Evolutionary conservation across 495 filamentous ascomycete species (phyloP).

Genomic region (Daldinia grandis): DNA sequence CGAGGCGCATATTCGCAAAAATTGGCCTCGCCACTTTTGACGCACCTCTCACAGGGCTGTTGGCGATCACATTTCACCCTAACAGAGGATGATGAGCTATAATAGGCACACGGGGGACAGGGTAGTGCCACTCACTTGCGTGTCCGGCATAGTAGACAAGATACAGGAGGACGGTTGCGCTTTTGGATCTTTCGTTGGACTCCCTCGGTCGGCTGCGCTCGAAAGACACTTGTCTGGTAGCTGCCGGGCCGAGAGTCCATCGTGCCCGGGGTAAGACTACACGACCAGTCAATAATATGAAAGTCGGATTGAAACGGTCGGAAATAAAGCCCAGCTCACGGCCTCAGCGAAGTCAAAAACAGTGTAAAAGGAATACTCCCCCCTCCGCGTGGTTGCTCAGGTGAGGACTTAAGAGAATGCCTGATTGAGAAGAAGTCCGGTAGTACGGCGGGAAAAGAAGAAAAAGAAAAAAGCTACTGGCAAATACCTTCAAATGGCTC

Average conservation of each 20-base stretch:
- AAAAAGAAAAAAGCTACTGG: conserved; percentile 7
- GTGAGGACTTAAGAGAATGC: conserved; percentile 37
- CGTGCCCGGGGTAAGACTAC: conserved; percentile 16
- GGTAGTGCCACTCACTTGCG: conserved; percentile 48
- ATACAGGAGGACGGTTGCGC: conserved; percentile 53
- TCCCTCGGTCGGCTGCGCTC: conserved; percentile 46
- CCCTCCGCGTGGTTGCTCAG: conserved; percentile 16
- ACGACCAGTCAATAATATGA: not conserved
- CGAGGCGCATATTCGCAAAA: conserved; percentile 56
- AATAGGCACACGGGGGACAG: conserved; percentile 9
- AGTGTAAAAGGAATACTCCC: conserved; percentile 23
- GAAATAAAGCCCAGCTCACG: conserved; percentile 8
- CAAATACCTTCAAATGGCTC: conserved; percentile 1
- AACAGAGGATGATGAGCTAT: conserved; percentile 26
- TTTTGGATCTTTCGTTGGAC: conserved; percentile 46
- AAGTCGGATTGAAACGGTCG: conserved; percentile 5
- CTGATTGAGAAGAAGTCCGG: conserved; percentile 40
- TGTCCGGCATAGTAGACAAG: conserved; percentile 52
- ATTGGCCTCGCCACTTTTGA: conserved; percentile 50
- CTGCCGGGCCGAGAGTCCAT: conserved; percentile 42
- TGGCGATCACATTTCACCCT: conserved; percentile 59
- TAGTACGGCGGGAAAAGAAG: conserved; percentile 17
- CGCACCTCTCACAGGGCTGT: conserved; percentile 54
- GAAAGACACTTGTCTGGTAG: conserved; percentile 49
- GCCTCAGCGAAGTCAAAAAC: conserved; percentile 23